Base-by-base conservation (phyloP, 306 rosid genomes). In the Gastrolobium bilobum region DNA sequence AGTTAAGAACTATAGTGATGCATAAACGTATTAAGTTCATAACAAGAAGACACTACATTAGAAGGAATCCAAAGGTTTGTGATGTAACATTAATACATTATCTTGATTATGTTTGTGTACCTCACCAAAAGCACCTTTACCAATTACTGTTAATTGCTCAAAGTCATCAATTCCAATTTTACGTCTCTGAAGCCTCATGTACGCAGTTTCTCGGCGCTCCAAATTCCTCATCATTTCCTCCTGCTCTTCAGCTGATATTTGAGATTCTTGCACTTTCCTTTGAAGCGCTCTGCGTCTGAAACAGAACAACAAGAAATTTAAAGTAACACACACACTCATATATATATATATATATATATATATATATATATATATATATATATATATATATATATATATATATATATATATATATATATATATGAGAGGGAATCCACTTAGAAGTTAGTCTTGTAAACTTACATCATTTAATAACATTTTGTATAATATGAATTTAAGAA, bases 91-190 rank as follows among this genome's bases (percentile, higher is more conserved):
- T 66, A 50, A 48, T 11, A 66, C 15, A 30, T 64, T 13, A 10
- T 74, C 59, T 54, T 14, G 33, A 64, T 29, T 6, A 11, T n/a
- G 71, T 46, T 53, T 10, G n/a, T 29, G 3, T 88, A 96, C 98
- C 98, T 96, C 98, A 43, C 94, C 96, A 81, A 96, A 96, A 85
- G 99, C 99, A 63, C 99, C 99, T 91, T 89, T 96, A 58, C 99
- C 99, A 50, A 96, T 93, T 26, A 91, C 91, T 4, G 93, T 89
- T 75, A 96, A 84, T 74, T 93, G 99, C 84, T 96, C 99, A 37
- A 96, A 96, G 82, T 96, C 99, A 78, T 96, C 98, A 3, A 96
- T 96, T 76, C 99, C 99, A 44, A 90, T 82, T 86, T 93, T 96
- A 44, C 98, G 96, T 72, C 99, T 91, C 85, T 93, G 99, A 65